phyloP scores from a whole-genome alignment of 805 yeast genomes.

The Candida chauliodis region DNA sequence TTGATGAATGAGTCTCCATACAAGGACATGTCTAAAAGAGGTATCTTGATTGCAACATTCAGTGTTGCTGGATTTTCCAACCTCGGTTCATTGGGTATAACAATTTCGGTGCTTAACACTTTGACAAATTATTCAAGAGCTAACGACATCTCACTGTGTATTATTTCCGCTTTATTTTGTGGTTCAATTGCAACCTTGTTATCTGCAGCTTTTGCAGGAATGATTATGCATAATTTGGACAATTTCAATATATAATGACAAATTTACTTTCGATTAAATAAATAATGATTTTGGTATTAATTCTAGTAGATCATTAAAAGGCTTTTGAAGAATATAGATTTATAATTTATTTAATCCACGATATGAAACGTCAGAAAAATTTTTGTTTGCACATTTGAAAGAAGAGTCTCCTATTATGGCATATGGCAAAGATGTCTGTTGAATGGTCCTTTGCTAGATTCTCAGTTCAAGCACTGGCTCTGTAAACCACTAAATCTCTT shows the following conservation, averaged over 20 bases:
- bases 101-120: slow-evolving; percentile 56
- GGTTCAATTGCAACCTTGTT: slow-evolving; percentile 54
- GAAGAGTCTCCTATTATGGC: no score
- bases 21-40: slow-evolving; percentile 46
- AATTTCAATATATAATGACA: slow-evolving; percentile 16
- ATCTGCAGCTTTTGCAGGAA: slow-evolving; percentile 60
- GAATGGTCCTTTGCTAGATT: no score
- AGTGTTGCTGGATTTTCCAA: slow-evolving; percentile 64
- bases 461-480: no score
- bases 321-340: no score
- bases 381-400: no score
- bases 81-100: slow-evolving; percentile 59
- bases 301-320: no score
- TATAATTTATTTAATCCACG: no score
- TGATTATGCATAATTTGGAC: slow-evolving; percentile 52
- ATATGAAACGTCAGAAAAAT: no score
- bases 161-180: slow-evolving; percentile 46
- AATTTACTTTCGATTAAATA: no score
- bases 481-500: no score
- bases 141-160: slow-evolving; percentile 44
- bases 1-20: slow-evolving; percentile 41
- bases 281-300: no score
- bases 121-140: slow-evolving; percentile 49
- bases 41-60: slow-evolving; percentile 54
- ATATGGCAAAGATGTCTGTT: no score